Evolutionary conservation across 2,329 filamentous ascomycete genomes (phyloP), one percentile per base, ranked within the genome.

Genomic region (Fusarium illudens): DNA sequence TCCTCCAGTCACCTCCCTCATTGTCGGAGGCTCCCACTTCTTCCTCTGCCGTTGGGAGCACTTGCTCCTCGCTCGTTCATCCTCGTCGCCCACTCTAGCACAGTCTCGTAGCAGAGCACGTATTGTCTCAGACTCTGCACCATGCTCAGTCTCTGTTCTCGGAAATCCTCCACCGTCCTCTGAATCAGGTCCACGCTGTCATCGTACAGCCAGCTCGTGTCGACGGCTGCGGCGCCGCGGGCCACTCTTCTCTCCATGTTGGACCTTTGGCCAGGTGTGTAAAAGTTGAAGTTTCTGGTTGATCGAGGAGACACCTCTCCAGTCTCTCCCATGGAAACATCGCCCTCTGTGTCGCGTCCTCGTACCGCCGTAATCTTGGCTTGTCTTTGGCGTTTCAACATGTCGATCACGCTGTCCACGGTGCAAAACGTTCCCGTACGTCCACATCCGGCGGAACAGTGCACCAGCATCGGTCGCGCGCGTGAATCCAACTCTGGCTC

Each of bases 401-500:
- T 97, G 79, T 97, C 94, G 59, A 98, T 90, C 9, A 98, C 96
- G 36, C 91, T 95, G 77, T 98, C 96, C 15, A 98, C 94, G 0
- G 96, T 97, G 78, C 96, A 98, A 76, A 98, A 99, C 0, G 96
- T 95, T 4, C 96, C 96, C 0, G 96, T 99, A 13, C 96, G 91
- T 1, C 96, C 96, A 79, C 96, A 99, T 0, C 96, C 96, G 4
- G 96, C 96, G 56, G 93, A 97, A 80, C 96, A 99, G 77, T 99
- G 96, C 0, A 99, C 95, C 20, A 99, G 79, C 71, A 97, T 89
- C 8, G 95, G 95, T 29, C 92, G 85, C 22, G 85, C 70, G 2
- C 79, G 73, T 8, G 79, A 75, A 22, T 84, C 80, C 2, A 81
- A 76, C 68, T 90, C 88, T 0, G 91, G 89, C 48, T 91, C 89